phyloP scores from a whole-genome alignment of 1,139 yeast genomes.

The Saccharomyces hybrid region DNA sequence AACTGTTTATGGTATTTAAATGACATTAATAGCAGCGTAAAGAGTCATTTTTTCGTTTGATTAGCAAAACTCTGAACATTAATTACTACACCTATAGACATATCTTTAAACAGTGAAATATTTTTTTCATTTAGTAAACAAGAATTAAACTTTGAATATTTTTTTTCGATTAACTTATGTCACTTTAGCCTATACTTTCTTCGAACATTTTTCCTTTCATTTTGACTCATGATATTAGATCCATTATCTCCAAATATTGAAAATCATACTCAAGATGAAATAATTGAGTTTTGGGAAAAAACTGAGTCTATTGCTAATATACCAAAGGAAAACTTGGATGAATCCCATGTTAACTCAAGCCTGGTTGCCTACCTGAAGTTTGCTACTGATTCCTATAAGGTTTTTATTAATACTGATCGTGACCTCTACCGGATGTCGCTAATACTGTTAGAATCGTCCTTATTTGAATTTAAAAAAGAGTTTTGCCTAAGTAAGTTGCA shows the following conservation, averaged over 20 bases:
- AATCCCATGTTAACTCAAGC: slow-evolving; percentile 24
- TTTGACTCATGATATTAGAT: slow-evolving; percentile 18
- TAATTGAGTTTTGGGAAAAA: slow-evolving; percentile 31
- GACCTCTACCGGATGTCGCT: slow-evolving; percentile 34
- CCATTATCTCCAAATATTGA: slow-evolving; percentile 15
- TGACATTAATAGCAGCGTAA: neutral
- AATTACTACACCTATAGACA: neutral
- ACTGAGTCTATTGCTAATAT: slow-evolving; percentile 25
- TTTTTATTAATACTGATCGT: slow-evolving; percentile 31
- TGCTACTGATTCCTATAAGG: slow-evolving; percentile 31
- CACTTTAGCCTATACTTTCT: neutral
- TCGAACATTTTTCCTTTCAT: neutral
- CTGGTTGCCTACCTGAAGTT: slow-evolving; percentile 32
- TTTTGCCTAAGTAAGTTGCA: slow-evolving; percentile 43
- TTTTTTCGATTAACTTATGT: neutral
- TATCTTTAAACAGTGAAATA: neutral
- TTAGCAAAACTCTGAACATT: neutral
- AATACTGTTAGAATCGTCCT: slow-evolving; percentile 31
- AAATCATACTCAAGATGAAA: slow-evolving; percentile 16
- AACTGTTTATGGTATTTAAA: neutral
- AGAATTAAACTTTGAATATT: neutral
- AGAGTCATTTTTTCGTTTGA: neutral
- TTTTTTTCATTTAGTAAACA: neutral
- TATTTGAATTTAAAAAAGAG: slow-evolving; percentile 33
- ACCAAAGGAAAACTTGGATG: slow-evolving; percentile 12